Percentiles rank a stretch among this genome's conserved stretches.
Conservation (phyloP, 2,329 filamentous ascomycete species). For the Aureobasidium lini region DNA sequence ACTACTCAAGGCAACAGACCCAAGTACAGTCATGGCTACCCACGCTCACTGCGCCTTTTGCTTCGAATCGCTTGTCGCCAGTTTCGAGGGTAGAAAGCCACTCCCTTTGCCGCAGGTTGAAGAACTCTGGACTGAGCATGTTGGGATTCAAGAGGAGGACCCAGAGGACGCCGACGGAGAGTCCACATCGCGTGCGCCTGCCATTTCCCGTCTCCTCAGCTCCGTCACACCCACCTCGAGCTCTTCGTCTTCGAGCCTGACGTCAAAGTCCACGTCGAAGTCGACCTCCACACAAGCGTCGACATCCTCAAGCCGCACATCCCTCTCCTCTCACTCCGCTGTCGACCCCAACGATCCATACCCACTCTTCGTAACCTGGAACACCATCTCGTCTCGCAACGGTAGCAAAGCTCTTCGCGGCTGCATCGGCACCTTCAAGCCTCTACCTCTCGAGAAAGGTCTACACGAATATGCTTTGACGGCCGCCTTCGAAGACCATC, state of each 20-base stretch:
- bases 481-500: constrained; percentile 60
- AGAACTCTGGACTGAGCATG: constrained; percentile 53
- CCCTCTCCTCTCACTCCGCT: constrained; percentile 29
- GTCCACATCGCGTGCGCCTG: constrained; percentile 29
- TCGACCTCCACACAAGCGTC: constrained; percentile 30
- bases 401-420: constrained; percentile 68
- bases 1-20: background rate
- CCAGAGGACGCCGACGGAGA: constrained; percentile 21
- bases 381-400: constrained; percentile 51
- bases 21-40: constrained; percentile 60
- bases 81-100: constrained; percentile 62
- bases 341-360: constrained; percentile 31
- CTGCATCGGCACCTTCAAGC: constrained; percentile 92
- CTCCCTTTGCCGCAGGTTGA: constrained; percentile 63
- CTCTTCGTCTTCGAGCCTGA: constrained; percentile 26
- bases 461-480: constrained; percentile 75
- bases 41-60: constrained; percentile 82
- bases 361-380: constrained; percentile 94
- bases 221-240: constrained; percentile 19
- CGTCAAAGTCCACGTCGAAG: constrained; percentile 18
- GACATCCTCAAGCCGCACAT: constrained; percentile 42
- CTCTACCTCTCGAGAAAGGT: constrained; percentile 63
- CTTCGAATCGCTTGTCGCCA: constrained; percentile 77
- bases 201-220: constrained; percentile 37
- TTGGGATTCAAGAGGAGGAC: constrained; percentile 25